A percentile compares a stretch with the other conserved stretches of the same genome.
These are phyloP conservation scores for Skeletonema menzelii DNA, from an alignment of 108 stramenopile genomes.

Conservation along the genomic window DNA sequence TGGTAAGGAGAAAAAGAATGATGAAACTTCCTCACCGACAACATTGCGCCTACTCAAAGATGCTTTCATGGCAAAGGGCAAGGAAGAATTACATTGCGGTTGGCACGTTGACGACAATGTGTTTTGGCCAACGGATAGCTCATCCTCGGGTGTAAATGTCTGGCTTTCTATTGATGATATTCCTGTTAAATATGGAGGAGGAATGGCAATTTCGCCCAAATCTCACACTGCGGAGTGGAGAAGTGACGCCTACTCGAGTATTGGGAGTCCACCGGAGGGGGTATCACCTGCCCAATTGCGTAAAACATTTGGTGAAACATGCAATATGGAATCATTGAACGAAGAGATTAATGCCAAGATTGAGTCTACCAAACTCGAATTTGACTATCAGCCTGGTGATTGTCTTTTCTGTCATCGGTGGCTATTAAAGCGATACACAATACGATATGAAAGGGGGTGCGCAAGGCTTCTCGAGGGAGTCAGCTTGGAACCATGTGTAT, in stretches of 20 bases:
- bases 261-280: conserved; percentile 17
- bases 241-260: conserved; percentile 5
- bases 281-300: not conserved
- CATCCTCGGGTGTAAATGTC: conserved; percentile 32
- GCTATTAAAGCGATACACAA: conserved; percentile 38
- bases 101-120: conserved; percentile 45
- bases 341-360: conserved; percentile 12
- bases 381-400: conserved; percentile 32
- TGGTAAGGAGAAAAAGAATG: not conserved
- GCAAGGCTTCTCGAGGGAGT: conserved; percentile 28
- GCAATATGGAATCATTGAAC: conserved; percentile 8
- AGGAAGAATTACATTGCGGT: conserved; percentile 29
- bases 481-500: conserved; percentile 10
- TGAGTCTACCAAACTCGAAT: conserved; percentile 14
- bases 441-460: conserved; percentile 34
- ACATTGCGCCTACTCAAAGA: conserved; percentile 17
- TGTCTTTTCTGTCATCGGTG: conserved; percentile 29
- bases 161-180: conserved; percentile 45
- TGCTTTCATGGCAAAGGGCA: conserved; percentile 26
- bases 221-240: conserved; percentile 23
- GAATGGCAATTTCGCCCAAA: conserved; percentile 27
- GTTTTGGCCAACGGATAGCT: conserved; percentile 33
- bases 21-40: no score
- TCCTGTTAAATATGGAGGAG: conserved; percentile 21
- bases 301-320: not conserved